Base-by-base conservation (phyloP, 2,329 filamentous ascomycete species). In the Ceratocystis diversiconidia region DNA sequence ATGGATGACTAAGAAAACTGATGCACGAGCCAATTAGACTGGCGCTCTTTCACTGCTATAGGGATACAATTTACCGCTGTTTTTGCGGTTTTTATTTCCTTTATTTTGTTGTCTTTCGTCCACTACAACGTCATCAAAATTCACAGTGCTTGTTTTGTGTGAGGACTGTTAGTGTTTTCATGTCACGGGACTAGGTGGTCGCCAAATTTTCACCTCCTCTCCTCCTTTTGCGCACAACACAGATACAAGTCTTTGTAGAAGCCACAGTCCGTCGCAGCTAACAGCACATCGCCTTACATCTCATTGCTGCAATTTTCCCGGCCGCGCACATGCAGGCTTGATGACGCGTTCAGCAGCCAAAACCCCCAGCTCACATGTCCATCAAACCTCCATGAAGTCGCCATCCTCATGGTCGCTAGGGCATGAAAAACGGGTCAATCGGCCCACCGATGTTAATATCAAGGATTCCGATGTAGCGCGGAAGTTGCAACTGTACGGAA, bases 401-500 rank as follows among this genome's bases (percentile, higher is more conserved):
- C 55, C 55, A 28, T 36, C 55, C 15, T 25, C 25, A 36, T 59
- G 55, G 55, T 59, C 55, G 55, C 55, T 59, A 30, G 19, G 25
- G 25, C 55, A 59, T 17, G 55, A 59, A 36, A 59, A 59, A n/a
- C 75, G 75, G 69, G 87, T 92, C 72, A 92, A 94, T 76, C 83
- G 81, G 71, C 89, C 90, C 41, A 86, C 84, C 69, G 82, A 94
- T 75, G 72, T 81, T 68, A 86, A 88, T 78, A 76, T 83, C 75
- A 92, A 92, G 82, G 90, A 95, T 79, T 82, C 82, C 70, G 86
- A 96, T 74, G 87, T 97, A 77, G 94, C 94, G 77, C 85, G 86
- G 74, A 99, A 99, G 80, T 85, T 99, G 63, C 92, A 96, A 77
- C 77, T 97, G 46, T 99, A 95, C 73, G 94, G 92, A 72, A 96